Conservation (phyloP, 2,329 filamentous ascomycete species). For the Cordyceps tenuipes region DNA sequence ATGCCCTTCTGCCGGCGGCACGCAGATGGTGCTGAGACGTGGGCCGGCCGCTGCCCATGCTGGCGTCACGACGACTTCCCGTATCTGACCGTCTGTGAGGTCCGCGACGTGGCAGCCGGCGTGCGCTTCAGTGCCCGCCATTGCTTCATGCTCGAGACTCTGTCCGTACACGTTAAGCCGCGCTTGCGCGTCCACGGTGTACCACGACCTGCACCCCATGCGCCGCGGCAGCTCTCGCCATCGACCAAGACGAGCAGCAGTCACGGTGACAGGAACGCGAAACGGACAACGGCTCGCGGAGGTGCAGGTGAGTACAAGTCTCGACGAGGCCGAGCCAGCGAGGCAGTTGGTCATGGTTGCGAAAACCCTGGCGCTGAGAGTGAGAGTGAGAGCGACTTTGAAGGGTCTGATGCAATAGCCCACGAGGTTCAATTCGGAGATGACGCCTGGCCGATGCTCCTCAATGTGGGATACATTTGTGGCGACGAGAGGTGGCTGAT, state of each 20-base stretch:
- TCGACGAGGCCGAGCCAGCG: neutral
- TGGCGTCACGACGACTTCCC: constrained; percentile 48
- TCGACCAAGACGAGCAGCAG: neutral
- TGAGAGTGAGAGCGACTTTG: neutral
- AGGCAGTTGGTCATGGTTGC: neutral
- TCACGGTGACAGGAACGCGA: too few species aligned
- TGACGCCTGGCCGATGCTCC: constrained; percentile 38
- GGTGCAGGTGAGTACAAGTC: too few species aligned
- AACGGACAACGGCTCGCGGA: too few species aligned
- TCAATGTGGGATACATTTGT: constrained; percentile 43
- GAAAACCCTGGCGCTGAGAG: neutral
- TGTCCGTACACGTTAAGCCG: constrained; percentile 36
- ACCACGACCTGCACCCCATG: neutral
- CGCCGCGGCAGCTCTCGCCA: neutral
- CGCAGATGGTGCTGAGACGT: neutral
- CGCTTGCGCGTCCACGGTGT: constrained; percentile 27
- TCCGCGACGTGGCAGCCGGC: constrained; percentile 35
- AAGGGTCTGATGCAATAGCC: neutral
- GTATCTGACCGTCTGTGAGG: constrained; percentile 39
- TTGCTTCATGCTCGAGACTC: constrained; percentile 38
- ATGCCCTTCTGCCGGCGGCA: constrained; percentile 35
- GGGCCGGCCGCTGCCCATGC: constrained; percentile 34
- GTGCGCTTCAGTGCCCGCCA: constrained; percentile 36
- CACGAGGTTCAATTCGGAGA: constrained; percentile 33
- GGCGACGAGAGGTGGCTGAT: constrained; percentile 56